phyloP scores from a whole-genome alignment of 345 rosid species.

The Lepidium aucheri region DNA sequence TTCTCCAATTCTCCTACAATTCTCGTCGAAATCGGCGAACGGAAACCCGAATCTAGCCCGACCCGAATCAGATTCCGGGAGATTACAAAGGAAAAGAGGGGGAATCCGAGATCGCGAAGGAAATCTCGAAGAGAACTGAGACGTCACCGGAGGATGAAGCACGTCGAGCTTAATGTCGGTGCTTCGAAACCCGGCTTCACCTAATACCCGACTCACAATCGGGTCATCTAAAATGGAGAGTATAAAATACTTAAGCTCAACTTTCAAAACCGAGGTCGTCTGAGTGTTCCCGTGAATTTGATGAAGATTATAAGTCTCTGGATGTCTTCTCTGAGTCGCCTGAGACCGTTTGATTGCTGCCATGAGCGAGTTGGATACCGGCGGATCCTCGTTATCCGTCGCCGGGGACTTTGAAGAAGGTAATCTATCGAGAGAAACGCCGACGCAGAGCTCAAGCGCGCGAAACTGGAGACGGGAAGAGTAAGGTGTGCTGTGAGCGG shows the following conservation, averaged over 20 bases:
- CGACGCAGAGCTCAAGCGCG: conserved; percentile 55
- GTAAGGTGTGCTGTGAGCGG: conserved; percentile 33
- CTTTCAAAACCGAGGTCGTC: conserved; percentile 42
- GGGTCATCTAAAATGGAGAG: conserved; percentile 70
- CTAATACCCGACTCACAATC: conserved; percentile 54
- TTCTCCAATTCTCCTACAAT: conserved; percentile 39
- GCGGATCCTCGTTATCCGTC: conserved; percentile 35
- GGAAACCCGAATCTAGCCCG: conserved; percentile 33
- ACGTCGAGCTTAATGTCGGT: conserved; percentile 52
- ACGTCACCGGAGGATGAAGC: conserved; percentile 43
- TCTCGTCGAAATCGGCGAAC: conserved; percentile 33
- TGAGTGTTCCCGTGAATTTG: conserved; percentile 30
- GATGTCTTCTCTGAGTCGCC: conserved; percentile 81
- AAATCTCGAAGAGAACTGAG: conserved; percentile 23
- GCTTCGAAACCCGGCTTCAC: conserved; percentile 68
- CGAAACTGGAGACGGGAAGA: conserved; percentile 51
- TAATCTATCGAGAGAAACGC: conserved; percentile 55
- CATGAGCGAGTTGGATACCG: conserved; percentile 75
- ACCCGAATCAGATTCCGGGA: conserved; percentile 34
- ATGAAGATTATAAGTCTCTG: conserved; percentile 67
- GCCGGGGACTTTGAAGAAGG: conserved; percentile 30
- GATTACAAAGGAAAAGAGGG: conserved; percentile 40
- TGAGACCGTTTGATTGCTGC: conserved; percentile 93
- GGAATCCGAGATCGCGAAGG: conserved; percentile 30
- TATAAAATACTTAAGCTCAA: conserved; percentile 51